These are phyloP conservation scores for Heliamphora pulchella DNA, from an alignment of 179 eudicot genomes.

Conservation along the genomic window DNA sequence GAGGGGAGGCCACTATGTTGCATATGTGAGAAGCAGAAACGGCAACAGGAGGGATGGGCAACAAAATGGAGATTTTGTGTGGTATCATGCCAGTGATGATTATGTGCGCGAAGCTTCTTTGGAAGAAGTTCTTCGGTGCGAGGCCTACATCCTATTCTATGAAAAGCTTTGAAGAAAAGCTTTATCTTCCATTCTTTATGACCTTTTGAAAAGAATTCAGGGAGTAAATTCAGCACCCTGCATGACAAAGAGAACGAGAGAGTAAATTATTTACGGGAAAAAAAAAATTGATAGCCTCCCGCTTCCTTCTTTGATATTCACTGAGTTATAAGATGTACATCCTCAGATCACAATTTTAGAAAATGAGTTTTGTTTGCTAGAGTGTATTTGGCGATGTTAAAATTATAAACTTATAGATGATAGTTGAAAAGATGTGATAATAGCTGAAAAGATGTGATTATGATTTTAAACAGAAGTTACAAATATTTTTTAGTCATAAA, in stretches of 20 bases:
- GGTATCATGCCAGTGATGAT: slow-evolving; percentile 83
- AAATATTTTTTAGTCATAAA: too few species aligned
- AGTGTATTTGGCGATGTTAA: too few species aligned
- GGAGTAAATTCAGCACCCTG: slow-evolving; percentile 18
- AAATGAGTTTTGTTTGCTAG: slow-evolving; percentile 5
- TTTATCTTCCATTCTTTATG: slow-evolving; percentile 53
- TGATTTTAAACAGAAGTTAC: too few species aligned
- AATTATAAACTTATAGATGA: too few species aligned
- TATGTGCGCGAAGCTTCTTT: slow-evolving; percentile 50
- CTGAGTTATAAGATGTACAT: slow-evolving; percentile 1
- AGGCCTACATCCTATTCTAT: slow-evolving; percentile 83
- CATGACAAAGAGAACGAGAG: neutral
- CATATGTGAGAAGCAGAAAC: slow-evolving; percentile 36
- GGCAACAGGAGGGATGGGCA: slow-evolving; percentile 24
- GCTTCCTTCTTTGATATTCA: neutral
- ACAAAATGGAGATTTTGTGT: slow-evolving; percentile 30
- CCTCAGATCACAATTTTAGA: neutral
- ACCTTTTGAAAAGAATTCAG: slow-evolving; percentile 1
- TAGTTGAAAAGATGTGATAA: too few species aligned
- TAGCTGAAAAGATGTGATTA: too few species aligned
- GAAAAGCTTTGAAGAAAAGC: slow-evolving; percentile 45
- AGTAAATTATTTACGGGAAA: too few species aligned
- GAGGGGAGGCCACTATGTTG: slow-evolving; percentile 86
- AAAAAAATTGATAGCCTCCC: too few species aligned
- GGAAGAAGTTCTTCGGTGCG: slow-evolving; percentile 61